Base-by-base conservation (phyloP, 2,329 filamentous ascomycete species). In the Fusarium dlaminii region DNA sequence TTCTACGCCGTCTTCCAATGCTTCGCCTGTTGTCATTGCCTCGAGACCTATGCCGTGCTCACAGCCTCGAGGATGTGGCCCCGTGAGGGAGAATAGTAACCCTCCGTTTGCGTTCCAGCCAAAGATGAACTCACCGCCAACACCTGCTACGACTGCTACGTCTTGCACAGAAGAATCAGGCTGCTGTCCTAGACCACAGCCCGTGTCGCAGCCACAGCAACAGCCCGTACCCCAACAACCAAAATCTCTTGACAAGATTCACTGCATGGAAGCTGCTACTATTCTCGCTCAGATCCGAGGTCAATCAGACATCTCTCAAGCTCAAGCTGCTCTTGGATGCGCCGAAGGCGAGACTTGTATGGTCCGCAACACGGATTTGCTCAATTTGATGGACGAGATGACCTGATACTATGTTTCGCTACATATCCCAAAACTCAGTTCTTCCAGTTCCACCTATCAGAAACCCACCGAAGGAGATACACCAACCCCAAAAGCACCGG, bases 401-500 rank as follows among this genome's bases (percentile, higher is more conserved):
- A 58, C 66, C 20, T 75, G 67, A 75, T 62, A 12, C 20, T n/a
- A 12, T 48, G 4, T 32, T 17, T 42, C 13, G 22, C 14, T 56
- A 32, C 22, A 15, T 54, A 27, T 29, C 0, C 5, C 43, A 8
- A 7, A 27, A 20, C n/a, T 72, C 55, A 70, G 12, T 32, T 9
- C 30, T 42, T 66, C 24, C 79, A 81, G 18, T 37, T 57, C 85
- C 87, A 87, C 72, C 87, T 86, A 60, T 82, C 85, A 22, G 85
- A 88, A 61, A 91, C 80, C 83, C 86, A 90, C 74, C 87, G 91
- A 15, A 94, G 87, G 0, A 92, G 84, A 85, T 96, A 96, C 6
- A 97, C 94, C 77, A 97, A 81, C 0, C 86, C 91, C 15, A 98
- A 79, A 68, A 97, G 80, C 4, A 97, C 94, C 0, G 94, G 94